These are phyloP conservation scores for Dioscorea alata DNA, from an alignment of 106 monocot species.

Conservation along the genomic window DNA sequence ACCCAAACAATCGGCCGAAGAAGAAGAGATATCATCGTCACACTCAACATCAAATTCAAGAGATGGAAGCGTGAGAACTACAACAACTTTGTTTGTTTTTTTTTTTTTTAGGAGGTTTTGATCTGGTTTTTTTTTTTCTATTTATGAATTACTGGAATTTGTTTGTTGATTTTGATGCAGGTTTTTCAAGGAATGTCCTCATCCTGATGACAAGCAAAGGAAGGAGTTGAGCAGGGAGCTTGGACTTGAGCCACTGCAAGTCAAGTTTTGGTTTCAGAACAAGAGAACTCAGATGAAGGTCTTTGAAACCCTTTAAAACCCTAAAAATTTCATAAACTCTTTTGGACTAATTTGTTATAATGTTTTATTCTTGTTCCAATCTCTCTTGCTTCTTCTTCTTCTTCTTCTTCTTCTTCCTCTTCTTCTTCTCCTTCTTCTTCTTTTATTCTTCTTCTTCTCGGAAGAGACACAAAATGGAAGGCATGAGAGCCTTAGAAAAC, in stretches of 20 bases:
- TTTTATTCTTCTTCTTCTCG: too few species aligned
- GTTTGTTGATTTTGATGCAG: slow-evolving; percentile 25
- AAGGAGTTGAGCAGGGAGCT: slow-evolving; percentile 88
- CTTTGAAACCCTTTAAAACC: background rate
- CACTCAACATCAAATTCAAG: slow-evolving; percentile 96
- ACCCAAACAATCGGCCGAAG: slow-evolving; percentile 44
- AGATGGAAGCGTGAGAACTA: slow-evolving; percentile 77
- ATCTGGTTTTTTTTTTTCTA: too few species aligned
- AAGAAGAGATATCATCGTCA: slow-evolving; percentile 98
- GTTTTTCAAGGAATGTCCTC: slow-evolving; percentile 97
- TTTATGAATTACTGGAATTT: background rate
- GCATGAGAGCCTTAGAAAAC: too few species aligned
- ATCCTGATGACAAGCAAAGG: slow-evolving; percentile 98
- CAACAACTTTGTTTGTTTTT: background rate
- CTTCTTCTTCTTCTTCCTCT: too few species aligned
- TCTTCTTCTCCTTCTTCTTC: too few species aligned
- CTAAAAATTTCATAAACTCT: too few species aligned
- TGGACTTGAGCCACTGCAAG: slow-evolving; percentile 76
- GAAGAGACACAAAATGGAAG: too few species aligned
- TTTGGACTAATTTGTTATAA: too few species aligned
- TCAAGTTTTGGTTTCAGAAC: slow-evolving; percentile 99
- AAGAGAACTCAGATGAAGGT: slow-evolving; percentile 99
- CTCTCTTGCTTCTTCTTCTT: too few species aligned
- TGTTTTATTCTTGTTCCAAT: too few species aligned
- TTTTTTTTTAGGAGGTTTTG: background rate